Evolutionary conservation across 2,329 filamentous ascomycete species (phyloP), one percentile per base, ranked within the genome.

Genomic region (Tolypocladium guangdongense): DNA sequence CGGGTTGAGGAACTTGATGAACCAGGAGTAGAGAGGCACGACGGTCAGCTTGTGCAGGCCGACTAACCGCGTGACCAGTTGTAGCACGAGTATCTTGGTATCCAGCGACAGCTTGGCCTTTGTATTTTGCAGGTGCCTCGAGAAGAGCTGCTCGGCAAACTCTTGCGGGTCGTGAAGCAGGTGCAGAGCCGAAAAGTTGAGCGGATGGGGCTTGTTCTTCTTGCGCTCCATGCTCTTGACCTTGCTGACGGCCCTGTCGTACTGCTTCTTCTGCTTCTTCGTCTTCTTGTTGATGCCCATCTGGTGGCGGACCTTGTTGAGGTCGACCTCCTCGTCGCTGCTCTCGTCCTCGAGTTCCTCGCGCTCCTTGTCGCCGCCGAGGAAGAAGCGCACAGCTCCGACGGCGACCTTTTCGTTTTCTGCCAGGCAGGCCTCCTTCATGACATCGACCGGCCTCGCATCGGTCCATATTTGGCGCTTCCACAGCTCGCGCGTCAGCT

Each of bases 181-280:
- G 67, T 99, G 93, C 41, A 99, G 78, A 0, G 93, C 93, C 0
- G 91, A 96, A 69, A 99, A 99, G 74, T 99, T 99, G 59, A 99
- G 80, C 1, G 87, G 84, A 63, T 95, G 88, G 4, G 90, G 88
- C 58, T 88, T 82, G 59, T 83, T 82, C 80, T 96, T 96, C 77
- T 95, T 95, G 65, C 84, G 84, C 67, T 96, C 89, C 64, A 86
- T 82, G 65, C 78, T 84, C 74, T 90, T 95, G 41, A 96, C 80
- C 58, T 85, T 88, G n/a, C 84, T 81, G 4, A 90, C 80, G 0
- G 93, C 93, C 66, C 84, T 89, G 54, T 88, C 87, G 51, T 96
- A 81, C 35, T 83, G 80, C 62, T 86, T 87, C 51, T 85, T 81
- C 60, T 88, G 85, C 77, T 97, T 97, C 68, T 87, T 92, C 18